phyloP scores from a whole-genome alignment of 495 filamentous ascomycete species.

The Aspergillus campestris region DNA sequence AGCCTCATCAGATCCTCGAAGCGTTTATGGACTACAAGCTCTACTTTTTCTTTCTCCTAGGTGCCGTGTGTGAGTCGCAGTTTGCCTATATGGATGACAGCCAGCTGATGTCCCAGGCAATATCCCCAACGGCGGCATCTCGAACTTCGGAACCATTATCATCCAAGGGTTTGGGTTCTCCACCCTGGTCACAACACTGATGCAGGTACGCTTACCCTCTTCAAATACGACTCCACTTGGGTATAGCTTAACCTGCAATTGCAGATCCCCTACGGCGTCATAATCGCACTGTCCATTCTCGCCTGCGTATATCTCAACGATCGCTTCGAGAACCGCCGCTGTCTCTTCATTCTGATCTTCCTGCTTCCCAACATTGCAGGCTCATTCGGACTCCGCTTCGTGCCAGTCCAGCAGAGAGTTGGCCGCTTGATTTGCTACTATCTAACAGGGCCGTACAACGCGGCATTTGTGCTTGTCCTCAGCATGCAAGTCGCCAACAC shows the following conservation, averaged over 20 bases:
- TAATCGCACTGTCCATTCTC: slow-evolving; percentile 51
- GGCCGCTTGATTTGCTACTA: slow-evolving; percentile 50
- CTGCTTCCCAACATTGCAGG: slow-evolving; percentile 47
- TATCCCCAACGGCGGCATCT: slow-evolving; percentile 43
- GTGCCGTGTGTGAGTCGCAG: slow-evolving; percentile 25
- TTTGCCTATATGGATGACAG: neutral
- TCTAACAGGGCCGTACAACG: slow-evolving; percentile 51
- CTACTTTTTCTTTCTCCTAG: slow-evolving; percentile 54
- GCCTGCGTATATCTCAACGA: slow-evolving; percentile 50
- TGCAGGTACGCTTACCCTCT: slow-evolving; percentile 27
- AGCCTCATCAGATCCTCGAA: slow-evolving; percentile 49
- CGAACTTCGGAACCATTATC: slow-evolving; percentile 53
- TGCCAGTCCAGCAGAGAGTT: slow-evolving; percentile 35
- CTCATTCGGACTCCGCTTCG: slow-evolving; percentile 48
- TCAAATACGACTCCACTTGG: slow-evolving; percentile 5
- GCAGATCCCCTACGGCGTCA: slow-evolving; percentile 50
- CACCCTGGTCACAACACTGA: slow-evolving; percentile 39
- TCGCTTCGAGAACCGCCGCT: slow-evolving; percentile 47
- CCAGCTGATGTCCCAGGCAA: slow-evolving; percentile 20
- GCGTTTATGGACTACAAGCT: slow-evolving; percentile 52
- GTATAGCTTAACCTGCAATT: neutral
- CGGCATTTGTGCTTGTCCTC: slow-evolving; percentile 49
- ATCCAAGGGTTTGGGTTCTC: slow-evolving; percentile 56
- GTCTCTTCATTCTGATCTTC: slow-evolving; percentile 46
- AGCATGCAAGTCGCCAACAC: slow-evolving; percentile 51